Evolutionary conservation across 176 grass and related monocot genomes (phyloP), one percentile per base, ranked within the genome.

Genomic region (Oryza officinalis): DNA sequence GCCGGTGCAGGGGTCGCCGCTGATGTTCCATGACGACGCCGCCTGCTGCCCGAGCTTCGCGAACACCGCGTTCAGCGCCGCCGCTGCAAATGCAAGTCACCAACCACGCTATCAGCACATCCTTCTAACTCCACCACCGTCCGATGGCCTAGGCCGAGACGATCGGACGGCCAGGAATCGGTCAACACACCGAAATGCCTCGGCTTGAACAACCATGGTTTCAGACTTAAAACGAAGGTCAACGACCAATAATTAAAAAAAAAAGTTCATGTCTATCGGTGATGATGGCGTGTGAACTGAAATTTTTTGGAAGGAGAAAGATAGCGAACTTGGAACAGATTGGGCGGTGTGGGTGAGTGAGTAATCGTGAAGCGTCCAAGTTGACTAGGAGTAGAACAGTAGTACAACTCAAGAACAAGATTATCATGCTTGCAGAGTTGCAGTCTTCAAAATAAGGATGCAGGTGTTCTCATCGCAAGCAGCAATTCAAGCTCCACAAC

Each of bases 1-100:
- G 76, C 95, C 95, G 76, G 84, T 98, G 87, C 95, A 98, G n/a
- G 91, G 95, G 65, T 98, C 80, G 59, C 95, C 95, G 82, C 92
- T 98, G 87, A 94, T 85, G 88, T 95, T 98, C 95, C 95, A 98
- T 27, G 81, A 23, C 17, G 92, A 8, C 15, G 78, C 17, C 71
- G 92, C 88, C 66, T 15, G 67, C 80, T 32, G 43, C 13, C 82
- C 82, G 44, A 92, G 92, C 67, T 90, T 85, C 27, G 60, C 90
- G 61, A 94, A 77, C 23, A 98, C 87, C n/a, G 85, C 76, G 43
- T 95, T 95, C 82, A 98, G 5, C 32, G 95, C 95, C 71, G 79
- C 82, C 77, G 90, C 95, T 98, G 86, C 67, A 67, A 67, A 41
- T 41, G 9, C 18, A 20, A 1, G n/a, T 10, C 1, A 32, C 15